Percentiles rank a stretch among this genome's conserved stretches.
These are phyloP conservation scores for Aspergillus haitiensis DNA, from an alignment of 495 filamentous ascomycete genomes.

Conservation along the genomic window DNA sequence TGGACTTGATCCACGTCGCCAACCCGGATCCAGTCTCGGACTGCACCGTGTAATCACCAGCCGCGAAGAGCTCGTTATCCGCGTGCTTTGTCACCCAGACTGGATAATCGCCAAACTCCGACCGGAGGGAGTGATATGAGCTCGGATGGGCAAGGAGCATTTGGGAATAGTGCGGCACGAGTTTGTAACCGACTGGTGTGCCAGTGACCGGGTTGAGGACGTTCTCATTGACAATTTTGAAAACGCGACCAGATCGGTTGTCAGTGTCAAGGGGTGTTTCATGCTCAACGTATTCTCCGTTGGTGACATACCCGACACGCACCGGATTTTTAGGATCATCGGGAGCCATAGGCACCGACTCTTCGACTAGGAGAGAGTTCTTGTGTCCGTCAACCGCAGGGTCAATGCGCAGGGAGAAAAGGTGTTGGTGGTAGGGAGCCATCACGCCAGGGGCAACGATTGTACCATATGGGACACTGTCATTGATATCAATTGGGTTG, in stretches of 20 bases:
- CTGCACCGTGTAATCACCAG: conserved; percentile 84
- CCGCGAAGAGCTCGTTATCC: conserved; percentile 77
- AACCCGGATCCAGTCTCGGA: conserved; percentile 55
- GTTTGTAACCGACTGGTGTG: conserved; percentile 75
- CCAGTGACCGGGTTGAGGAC: conserved; percentile 69
- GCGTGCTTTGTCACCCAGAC: conserved; percentile 77
- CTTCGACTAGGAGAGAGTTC: conserved; percentile 68
- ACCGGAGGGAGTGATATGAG: conserved; percentile 69
- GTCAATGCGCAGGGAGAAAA: conserved; percentile 85
- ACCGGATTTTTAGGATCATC: conserved; percentile 62
- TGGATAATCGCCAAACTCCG: conserved; percentile 74
- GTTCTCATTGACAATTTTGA: conserved; percentile 78
- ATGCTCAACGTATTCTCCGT: conserved; percentile 52
- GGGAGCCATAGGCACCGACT: conserved; percentile 67
- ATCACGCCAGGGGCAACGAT: conserved; percentile 82
- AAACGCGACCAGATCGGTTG: conserved; percentile 59
- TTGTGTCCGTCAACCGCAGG: conserved; percentile 71
- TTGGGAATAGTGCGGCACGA: conserved; percentile 70
- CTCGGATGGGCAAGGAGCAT: conserved; percentile 71
- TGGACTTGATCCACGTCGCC: conserved; percentile 15
- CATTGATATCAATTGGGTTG: conserved; percentile 61
- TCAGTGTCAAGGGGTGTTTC: conserved; percentile 67
- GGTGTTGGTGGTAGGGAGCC: conserved; percentile 79
- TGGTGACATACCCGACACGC: conserved; percentile 68
- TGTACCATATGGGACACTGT: conserved; percentile 68